Percentiles rank a stretch among this genome's conserved stretches.
Conservation (phyloP, 2,329 filamentous ascomycete genomes). For the Rhexocercosporidium sp. region DNA sequence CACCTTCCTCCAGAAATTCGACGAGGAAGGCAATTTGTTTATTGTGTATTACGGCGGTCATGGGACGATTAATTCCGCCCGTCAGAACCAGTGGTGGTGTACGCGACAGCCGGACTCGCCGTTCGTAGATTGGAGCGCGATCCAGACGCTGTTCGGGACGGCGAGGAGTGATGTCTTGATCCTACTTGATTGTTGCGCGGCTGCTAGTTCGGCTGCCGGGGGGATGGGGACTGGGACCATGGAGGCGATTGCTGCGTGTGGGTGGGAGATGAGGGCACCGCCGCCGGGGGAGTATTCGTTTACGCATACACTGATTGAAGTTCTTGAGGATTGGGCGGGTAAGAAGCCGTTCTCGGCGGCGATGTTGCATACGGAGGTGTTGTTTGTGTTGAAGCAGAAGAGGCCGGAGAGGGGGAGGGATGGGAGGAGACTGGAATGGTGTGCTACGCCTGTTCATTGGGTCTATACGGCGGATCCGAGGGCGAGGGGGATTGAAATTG, state of each 20-base stretch:
- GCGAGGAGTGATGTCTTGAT: slow-evolving; percentile 26
- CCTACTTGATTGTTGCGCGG: slow-evolving; percentile 39
- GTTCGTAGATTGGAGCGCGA: slow-evolving; percentile 58
- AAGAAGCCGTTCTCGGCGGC: slow-evolving; percentile 59
- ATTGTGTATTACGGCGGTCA: slow-evolving; percentile 65
- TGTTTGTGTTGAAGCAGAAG: slow-evolving; percentile 65
- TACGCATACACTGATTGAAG: slow-evolving; percentile 63
- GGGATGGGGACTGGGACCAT: slow-evolving; percentile 63
- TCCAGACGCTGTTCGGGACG: slow-evolving; percentile 46
- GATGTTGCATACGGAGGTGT: slow-evolving; percentile 64
- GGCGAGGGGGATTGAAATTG: slow-evolving; percentile 62
- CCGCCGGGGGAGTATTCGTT: slow-evolving; percentile 65
- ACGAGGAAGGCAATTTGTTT: slow-evolving; percentile 60
- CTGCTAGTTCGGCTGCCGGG: slow-evolving; percentile 64
- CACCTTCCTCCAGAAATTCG: slow-evolving; percentile 61
- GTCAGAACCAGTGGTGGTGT: slow-evolving; percentile 29
- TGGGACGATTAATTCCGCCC: slow-evolving; percentile 59
- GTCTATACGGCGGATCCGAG: slow-evolving; percentile 68
- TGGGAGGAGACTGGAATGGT: slow-evolving; percentile 61
- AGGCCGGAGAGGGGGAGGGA: slow-evolving; percentile 59
- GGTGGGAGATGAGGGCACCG: slow-evolving; percentile 65
- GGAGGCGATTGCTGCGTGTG: slow-evolving; percentile 66
- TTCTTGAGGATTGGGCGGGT: slow-evolving; percentile 60
- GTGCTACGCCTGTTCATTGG: slow-evolving; percentile 64
- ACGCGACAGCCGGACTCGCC: slow-evolving; percentile 9